phyloP scores from a whole-genome alignment of 495 filamentous ascomycete species.

The Penicillium bialowiezense region DNA sequence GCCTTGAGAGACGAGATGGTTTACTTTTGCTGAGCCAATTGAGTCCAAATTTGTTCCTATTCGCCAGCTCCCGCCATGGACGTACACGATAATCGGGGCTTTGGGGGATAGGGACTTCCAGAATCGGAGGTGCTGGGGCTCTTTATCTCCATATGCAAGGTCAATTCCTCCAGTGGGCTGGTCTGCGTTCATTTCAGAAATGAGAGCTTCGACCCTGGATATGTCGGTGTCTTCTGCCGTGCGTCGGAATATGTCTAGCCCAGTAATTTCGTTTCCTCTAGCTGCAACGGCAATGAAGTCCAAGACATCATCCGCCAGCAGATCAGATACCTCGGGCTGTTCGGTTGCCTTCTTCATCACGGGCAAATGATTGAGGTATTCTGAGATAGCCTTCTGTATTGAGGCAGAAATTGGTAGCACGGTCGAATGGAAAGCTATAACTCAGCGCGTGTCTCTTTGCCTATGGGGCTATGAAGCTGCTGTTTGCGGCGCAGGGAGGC shows the following conservation, averaged over 20 bases:
- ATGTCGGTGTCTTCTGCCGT: neutral
- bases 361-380: too few species aligned
- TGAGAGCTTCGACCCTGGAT: neutral
- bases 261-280: neutral
- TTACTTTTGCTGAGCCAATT: neutral
- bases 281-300: neutral
- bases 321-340: neutral
- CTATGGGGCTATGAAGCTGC: too few species aligned
- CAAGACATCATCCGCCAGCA: neutral
- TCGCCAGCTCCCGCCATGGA: slow-evolving; percentile 3
- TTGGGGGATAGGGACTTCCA: neutral
- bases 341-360: too few species aligned
- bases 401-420: too few species aligned
- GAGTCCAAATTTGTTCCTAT: neutral
- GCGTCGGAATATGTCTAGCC: neutral
- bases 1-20: neutral
- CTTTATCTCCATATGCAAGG: neutral
- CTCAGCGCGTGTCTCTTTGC: too few species aligned
- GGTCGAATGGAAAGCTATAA: too few species aligned
- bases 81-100: neutral
- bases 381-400: too few species aligned
- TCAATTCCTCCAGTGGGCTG: neutral
- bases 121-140: neutral
- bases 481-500: too few species aligned
- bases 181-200: neutral